A percentile compares a stretch with the other conserved stretches of the same genome.
Evolutionary conservation across 2,329 filamentous ascomycete genomes (phyloP).

Genomic region (Cordyceps cateniannulata): DNA sequence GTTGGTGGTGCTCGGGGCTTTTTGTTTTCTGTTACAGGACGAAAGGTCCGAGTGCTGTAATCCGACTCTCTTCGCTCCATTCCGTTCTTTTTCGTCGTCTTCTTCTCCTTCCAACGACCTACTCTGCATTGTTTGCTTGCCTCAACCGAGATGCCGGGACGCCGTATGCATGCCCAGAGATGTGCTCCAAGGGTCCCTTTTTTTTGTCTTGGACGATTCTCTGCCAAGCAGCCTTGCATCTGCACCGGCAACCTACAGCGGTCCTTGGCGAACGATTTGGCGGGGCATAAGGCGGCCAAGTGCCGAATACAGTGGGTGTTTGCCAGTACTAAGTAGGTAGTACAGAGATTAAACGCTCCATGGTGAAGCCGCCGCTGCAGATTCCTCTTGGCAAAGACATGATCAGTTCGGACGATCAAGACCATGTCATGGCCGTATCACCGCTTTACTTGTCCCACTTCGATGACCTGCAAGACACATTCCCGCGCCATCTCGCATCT

Average conservation of each 20-base stretch:
- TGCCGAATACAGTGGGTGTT: background rate
- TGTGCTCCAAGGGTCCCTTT: background rate
- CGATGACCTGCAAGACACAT: too few species aligned
- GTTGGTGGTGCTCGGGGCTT: too few species aligned
- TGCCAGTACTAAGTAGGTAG: too few species aligned
- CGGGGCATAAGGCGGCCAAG: background rate
- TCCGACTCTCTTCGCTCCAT: too few species aligned
- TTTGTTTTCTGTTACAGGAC: too few species aligned
- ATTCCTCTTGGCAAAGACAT: too few species aligned
- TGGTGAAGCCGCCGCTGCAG: too few species aligned
- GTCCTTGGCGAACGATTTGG: conserved; percentile 6
- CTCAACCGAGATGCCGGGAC: background rate
- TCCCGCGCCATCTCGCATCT: background rate
- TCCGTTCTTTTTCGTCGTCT: background rate
- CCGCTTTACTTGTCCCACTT: too few species aligned
- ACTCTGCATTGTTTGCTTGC: background rate
- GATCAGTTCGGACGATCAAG: too few species aligned
- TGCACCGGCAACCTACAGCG: background rate
- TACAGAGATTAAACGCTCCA: too few species aligned
- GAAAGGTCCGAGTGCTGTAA: background rate
- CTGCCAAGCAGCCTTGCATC: background rate
- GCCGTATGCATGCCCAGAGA: background rate
- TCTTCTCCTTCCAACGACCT: too few species aligned
- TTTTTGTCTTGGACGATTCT: background rate
- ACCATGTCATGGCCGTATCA: too few species aligned